Evolutionary conservation across 176 grass and related monocot species (phyloP), one percentile per base, ranked within the genome.

Genomic region (Bonia amplexicaulis): DNA sequence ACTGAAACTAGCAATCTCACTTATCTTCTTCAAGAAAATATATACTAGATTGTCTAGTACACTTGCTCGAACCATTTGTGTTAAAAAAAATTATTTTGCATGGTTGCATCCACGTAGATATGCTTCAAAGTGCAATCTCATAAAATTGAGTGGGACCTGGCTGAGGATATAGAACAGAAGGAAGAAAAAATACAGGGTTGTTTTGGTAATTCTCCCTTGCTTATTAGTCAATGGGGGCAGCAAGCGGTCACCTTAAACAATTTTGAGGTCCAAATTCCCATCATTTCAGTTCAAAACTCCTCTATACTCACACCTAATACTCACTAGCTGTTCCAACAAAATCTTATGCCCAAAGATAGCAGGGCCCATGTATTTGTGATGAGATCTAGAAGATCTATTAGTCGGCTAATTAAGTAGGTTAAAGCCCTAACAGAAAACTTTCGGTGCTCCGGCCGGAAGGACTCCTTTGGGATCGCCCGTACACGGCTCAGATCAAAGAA

Each of bases 31-130:
- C 23, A 60, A 63, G 17, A 80, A 73, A 59, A 8, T n/a, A 58
- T 2, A 54, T 58, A 37, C 27, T 88, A 85, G 0, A 53, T 23
- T 61, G 6, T 3, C 15, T n/a, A 42, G 35, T 64, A 53, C 35
- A 85, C 77, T 53, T 70, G 63, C 31, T 71, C 25, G 52, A 70
- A 64, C 61, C 29, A 58, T 83, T 82, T 9, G 41, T 60, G 2
- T 15, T 2, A 33, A 46, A 44, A n/a, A 29, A 83, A 71, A 65
- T 9, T 37, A 37, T 5, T 22, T n/a, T 65, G 9, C 13, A 47
- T 40, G 47, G 83, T 86, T 27, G 55, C 39, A 46, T 71, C 83
- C 78, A 81, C 78, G 7, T 90, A 19, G 19, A 67, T 67, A 64
- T 81, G 79, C 14, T 71, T 69, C 47, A 1, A 6, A 66, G 12